Base-by-base conservation (phyloP, 306 rosid genomes). In the Ceratonia siliqua region DNA sequence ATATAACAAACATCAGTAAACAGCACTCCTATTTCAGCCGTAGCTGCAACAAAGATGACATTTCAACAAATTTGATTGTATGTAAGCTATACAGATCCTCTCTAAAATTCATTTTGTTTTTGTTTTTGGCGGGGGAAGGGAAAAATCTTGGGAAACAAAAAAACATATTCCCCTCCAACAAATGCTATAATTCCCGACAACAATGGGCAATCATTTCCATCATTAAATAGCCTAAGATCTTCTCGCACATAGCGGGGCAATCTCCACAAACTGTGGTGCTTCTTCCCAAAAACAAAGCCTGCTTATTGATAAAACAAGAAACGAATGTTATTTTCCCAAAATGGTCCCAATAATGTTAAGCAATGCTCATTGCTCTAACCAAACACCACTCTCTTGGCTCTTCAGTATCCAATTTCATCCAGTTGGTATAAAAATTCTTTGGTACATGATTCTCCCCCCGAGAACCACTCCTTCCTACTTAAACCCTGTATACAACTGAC, bases 231-330 rank as follows among this genome's bases (percentile, higher is more conserved):
- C 57, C 67, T 35, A 48, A 52, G 55, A 77, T 57, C 72, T 81
- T 83, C 82, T 72, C 70, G 61, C 66, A 74, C 73, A 81, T 35
- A 39, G 77, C 81, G 78, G 68, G 69, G 74, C 69, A 67, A 77
- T 54, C 70, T 56, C 62, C 36, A 72, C 33, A 53, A 36, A 41
- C 49, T 30, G 45, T 7, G 56, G 53, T 78, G 49, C 55, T 72
- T 48, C 80, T 55, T 53, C 75, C 76, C 82, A 69, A 68, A 24
- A 78, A 73, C 79, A 78, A 63, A 77, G 65, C 82, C 84, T 79
- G 73, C 85, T 82, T 88, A 88, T 75, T 85, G 81, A 73, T 71
- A 81, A 67, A 81, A 78, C 87, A 77, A 79, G 67, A 69, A 88
- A 79, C 49, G 71, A 80, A 66, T 39, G 41, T 55, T 70, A 66